A percentile compares a stretch with the other conserved stretches of the same genome.
phyloP scores from a whole-genome alignment of 257 asterid genomes.

The Solanum chaucha region DNA sequence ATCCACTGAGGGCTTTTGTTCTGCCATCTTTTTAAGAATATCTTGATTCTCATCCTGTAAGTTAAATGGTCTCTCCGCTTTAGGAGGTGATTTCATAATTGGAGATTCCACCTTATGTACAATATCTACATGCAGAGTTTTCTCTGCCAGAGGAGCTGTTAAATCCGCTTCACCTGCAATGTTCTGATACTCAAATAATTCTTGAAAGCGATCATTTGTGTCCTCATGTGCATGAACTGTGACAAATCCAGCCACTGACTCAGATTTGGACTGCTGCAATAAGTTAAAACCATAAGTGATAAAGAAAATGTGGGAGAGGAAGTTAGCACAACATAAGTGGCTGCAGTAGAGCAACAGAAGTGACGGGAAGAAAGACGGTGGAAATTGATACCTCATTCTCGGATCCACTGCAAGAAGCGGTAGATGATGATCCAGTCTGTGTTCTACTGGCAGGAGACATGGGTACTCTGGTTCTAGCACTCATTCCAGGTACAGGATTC shows the following conservation, averaged over 20 bases:
- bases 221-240: conserved; percentile 11
- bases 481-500: conserved; percentile 56
- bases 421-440: conserved; percentile 33
- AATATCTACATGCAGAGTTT: conserved; percentile 57
- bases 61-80: conserved; percentile 1
- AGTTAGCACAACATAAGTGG: background rate
- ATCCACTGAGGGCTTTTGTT: conserved; percentile 15
- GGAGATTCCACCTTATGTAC: conserved; percentile 27
- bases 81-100: conserved; percentile 9
- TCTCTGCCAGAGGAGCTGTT: conserved; percentile 33
- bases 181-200: conserved; percentile 29
- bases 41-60: conserved; percentile 9
- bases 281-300: background rate
- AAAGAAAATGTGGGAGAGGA: background rate
- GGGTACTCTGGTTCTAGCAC: conserved; percentile 44
- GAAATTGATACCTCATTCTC: conserved; percentile 50
- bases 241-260: conserved; percentile 24
- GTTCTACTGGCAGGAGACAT: conserved; percentile 32
- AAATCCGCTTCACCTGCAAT: conserved; percentile 10
- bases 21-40: conserved; percentile 8
- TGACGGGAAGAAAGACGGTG: background rate
- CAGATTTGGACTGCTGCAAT: conserved; percentile 34
- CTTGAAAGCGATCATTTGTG: conserved; percentile 31
- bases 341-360: background rate
- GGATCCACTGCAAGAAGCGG: conserved; percentile 25